Conservation (phyloP, 176 grass and related monocot genomes). For the Aegilops longissima region DNA sequence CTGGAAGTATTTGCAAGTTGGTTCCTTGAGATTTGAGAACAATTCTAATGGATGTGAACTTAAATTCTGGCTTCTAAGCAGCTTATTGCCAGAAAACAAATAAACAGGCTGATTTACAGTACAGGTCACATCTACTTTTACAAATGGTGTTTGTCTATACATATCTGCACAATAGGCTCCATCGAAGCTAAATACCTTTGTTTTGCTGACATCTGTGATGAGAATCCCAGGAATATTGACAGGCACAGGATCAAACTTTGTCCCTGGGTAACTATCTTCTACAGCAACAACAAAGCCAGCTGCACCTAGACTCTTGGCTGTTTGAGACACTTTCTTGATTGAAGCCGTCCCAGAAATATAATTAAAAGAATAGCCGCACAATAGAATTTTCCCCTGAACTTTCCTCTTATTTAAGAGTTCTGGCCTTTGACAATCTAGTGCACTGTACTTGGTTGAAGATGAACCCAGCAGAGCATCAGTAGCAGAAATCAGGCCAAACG, state of each 20-base stretch:
- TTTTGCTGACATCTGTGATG: slow-evolving; percentile 79
- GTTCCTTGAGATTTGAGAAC: background rate
- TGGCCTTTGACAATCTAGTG: slow-evolving; percentile 86
- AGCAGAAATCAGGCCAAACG: slow-evolving; percentile 75
- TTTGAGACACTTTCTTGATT: slow-evolving; percentile 91
- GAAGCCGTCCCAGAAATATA: slow-evolving; percentile 97
- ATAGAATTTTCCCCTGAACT: slow-evolving; percentile 86
- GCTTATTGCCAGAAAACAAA: background rate
- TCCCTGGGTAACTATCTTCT: slow-evolving; percentile 90
- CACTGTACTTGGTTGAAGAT: slow-evolving; percentile 79
- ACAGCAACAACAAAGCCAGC: slow-evolving; percentile 92
- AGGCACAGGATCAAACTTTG: slow-evolving; percentile 97
- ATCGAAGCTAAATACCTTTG: slow-evolving; percentile 52
- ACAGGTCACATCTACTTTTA: background rate
- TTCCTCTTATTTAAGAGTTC: slow-evolving; percentile 90
- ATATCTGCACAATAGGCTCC: slow-evolving; percentile 1
- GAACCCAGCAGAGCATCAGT: slow-evolving; percentile 81
- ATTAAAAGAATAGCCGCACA: slow-evolving; percentile 97
- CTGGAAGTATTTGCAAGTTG: background rate
- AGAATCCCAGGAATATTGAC: slow-evolving; percentile 94
- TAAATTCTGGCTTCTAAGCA: background rate
- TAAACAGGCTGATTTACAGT: background rate
- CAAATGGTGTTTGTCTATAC: background rate
- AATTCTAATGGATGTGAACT: background rate
- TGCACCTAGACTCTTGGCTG: slow-evolving; percentile 78